phyloP scores from a whole-genome alignment of 306 rosid species.

The Gleditsia sinensis region DNA sequence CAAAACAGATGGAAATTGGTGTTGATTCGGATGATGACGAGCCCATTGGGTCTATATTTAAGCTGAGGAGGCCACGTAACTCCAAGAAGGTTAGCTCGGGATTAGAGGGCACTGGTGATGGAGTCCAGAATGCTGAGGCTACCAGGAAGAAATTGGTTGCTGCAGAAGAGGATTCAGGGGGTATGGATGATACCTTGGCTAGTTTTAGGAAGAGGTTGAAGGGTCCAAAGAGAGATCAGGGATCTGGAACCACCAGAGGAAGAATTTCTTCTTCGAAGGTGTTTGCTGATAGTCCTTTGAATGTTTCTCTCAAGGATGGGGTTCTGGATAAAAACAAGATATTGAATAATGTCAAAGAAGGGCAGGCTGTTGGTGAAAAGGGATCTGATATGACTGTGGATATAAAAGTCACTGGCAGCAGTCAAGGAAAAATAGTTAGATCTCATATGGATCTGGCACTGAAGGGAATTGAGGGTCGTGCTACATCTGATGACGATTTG shows the following conservation, averaged over 20 bases:
- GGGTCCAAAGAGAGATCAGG: slow-evolving; percentile 82
- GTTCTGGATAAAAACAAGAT: not conserved
- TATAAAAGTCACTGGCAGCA: not conserved
- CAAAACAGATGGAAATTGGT: slow-evolving; percentile 53
- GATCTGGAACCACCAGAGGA: slow-evolving; percentile 49
- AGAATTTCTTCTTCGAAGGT: slow-evolving; percentile 44
- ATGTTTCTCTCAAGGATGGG: slow-evolving; percentile 17
- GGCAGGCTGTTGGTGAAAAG: not conserved
- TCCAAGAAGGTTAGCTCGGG: slow-evolving; percentile 55
- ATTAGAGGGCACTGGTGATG: slow-evolving; percentile 42
- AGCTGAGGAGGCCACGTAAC: slow-evolving; percentile 57
- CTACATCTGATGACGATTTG: not conserved
- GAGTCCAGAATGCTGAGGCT: slow-evolving; percentile 46
- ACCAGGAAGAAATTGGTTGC: slow-evolving; percentile 28
- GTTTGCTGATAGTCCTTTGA: slow-evolving; percentile 37
- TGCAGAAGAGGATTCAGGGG: slow-evolving; percentile 61
- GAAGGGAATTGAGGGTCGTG: slow-evolving; percentile 1
- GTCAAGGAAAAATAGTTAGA: not conserved
- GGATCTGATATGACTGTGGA: slow-evolving; percentile 18
- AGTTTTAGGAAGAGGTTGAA: slow-evolving; percentile 89
- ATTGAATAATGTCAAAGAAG: not conserved
- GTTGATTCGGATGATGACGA: slow-evolving; percentile 72
- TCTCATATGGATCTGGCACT: not conserved
- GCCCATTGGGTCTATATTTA: slow-evolving; percentile 83
- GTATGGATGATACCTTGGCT: slow-evolving; percentile 92